These are phyloP conservation scores for Entamoeba nuttalli DNA, from an alignment of 208 protist species.

Conservation along the genomic window DNA sequence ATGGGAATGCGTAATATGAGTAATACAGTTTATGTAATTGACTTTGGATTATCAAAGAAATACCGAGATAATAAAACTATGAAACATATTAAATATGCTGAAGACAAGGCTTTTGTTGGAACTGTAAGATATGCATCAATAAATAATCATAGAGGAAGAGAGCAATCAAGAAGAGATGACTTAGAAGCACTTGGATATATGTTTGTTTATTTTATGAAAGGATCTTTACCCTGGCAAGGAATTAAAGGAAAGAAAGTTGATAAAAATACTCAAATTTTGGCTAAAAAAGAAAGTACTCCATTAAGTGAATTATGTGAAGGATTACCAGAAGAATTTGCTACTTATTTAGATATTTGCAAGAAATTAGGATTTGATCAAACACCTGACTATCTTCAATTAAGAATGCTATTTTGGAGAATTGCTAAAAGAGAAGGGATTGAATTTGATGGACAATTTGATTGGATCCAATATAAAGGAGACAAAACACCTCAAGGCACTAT, in stretches of 20 bases:
- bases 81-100: conserved; percentile 1
- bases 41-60: conserved; percentile 56
- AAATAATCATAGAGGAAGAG: conserved; percentile 24
- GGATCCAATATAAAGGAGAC: conserved; percentile 46
- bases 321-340: conserved; percentile 67
- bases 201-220: conserved; percentile 21
- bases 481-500: neutral
- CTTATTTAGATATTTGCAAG: conserved; percentile 85
- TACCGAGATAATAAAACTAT: neutral
- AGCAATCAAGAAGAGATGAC: conserved; percentile 17
- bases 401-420: conserved; percentile 67
- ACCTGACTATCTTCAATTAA: conserved; percentile 91
- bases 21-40: conserved; percentile 75
- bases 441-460: conserved; percentile 94
- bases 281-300: conserved; percentile 81
- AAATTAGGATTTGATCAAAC: conserved; percentile 88
- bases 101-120: conserved; percentile 8
- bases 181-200: conserved; percentile 17
- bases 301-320: conserved; percentile 78
- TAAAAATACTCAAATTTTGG: conserved; percentile 90
- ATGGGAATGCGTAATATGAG: conserved; percentile 67
- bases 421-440: conserved; percentile 84
- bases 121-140: conserved; percentile 24
- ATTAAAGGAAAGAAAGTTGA: conserved; percentile 44
- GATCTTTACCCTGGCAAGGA: conserved; percentile 31